Percentiles rank a stretch among this genome's conserved stretches.
phyloP scores from a whole-genome alignment of 2,329 filamentous ascomycete genomes.

The Trichoderma harzianum region DNA sequence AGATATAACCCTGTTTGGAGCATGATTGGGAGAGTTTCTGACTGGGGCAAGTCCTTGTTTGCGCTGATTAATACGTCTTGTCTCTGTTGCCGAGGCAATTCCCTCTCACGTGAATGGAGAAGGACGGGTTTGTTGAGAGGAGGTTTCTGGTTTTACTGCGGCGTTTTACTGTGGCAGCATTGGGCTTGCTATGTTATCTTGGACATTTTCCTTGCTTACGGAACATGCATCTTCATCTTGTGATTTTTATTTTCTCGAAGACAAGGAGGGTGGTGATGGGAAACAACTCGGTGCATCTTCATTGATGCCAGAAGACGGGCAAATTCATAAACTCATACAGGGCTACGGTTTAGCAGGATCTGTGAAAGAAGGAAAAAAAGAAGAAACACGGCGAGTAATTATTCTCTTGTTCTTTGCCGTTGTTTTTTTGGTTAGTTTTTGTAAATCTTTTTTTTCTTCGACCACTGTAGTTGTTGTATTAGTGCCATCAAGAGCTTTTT shows the following conservation, averaged over 20 bases:
- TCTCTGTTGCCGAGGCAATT: slow-evolving; percentile 2
- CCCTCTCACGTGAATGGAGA: not conserved
- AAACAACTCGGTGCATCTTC: not conserved
- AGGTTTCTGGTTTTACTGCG: not conserved
- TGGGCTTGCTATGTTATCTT: slow-evolving; percentile 10
- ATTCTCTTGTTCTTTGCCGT: not conserved
- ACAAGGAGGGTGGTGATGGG: not conserved
- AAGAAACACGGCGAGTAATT: slow-evolving; percentile 3
- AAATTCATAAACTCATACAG: slow-evolving; percentile 14
- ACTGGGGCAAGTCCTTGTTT: not conserved
- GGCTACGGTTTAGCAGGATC: slow-evolving; percentile 11
- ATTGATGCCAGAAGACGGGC: not conserved
- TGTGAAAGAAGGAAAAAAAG: slow-evolving; percentile 10
- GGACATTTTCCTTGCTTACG: not conserved
- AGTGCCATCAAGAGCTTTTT: not conserved
- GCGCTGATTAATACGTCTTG: slow-evolving; percentile 14
- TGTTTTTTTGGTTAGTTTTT: not conserved
- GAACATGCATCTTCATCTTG: not conserved
- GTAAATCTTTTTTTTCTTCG: slow-evolving; percentile 6
- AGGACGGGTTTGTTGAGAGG: not conserved
- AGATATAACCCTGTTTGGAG: not conserved
- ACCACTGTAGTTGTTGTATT: slow-evolving; percentile 13
- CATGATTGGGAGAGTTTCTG: not conserved
- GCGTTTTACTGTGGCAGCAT: slow-evolving; percentile 20
- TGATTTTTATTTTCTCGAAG: not conserved